Base-by-base conservation (phyloP, 768 basidiomycete genomes). In the Ramaria sp. region DNA sequence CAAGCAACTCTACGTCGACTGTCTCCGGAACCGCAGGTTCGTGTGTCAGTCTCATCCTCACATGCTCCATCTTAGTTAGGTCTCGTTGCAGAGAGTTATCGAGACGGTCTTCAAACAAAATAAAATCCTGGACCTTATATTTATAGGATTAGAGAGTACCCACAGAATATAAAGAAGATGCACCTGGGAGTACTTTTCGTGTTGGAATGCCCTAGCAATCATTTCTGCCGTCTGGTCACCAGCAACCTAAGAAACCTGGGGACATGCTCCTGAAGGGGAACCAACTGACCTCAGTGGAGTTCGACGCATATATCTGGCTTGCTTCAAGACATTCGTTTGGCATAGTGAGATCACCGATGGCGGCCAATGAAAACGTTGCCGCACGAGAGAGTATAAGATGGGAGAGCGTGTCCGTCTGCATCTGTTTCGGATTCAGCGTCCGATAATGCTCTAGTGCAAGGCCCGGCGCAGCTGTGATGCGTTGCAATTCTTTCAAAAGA, bases 361-460 rank as follows among this genome's bases (percentile, higher is more conserved):
- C 75, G 45, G 87, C 83, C 39, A 86, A 71, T 2, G 88, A 90
- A 72, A 91, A 94, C 0, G 83, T 87, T 20, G 83, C 80, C 11
- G 84, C 79, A 20, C 91, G 80, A 19, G 87, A 81, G 42, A 92
- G 77, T 52, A 92, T 69, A 54, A 90, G 78, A 66, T 95, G 89
- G 1, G 89, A 90, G 7, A 96, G 74, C 0, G 93, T 95, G 64
- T 96, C 93, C 57, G 86, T 79, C 66, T 95, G 91, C 22, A 94
- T 78, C 63, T 90, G 86, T 67, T 92, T 92, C 60, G 89, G 73
- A 59, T 83, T 81, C 73, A 94, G 75, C 22, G 73, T 71, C 30
- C 82, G 81, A 66, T 91, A 94, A 64, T 93, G 90, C 54, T 89
- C 84, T 60, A 91, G 61, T 3, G 88, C 84, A 42, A 81, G 69